Base-by-base conservation (phyloP, 108 stramenopile species). In the Nannochloropsis oceanica region DNA sequence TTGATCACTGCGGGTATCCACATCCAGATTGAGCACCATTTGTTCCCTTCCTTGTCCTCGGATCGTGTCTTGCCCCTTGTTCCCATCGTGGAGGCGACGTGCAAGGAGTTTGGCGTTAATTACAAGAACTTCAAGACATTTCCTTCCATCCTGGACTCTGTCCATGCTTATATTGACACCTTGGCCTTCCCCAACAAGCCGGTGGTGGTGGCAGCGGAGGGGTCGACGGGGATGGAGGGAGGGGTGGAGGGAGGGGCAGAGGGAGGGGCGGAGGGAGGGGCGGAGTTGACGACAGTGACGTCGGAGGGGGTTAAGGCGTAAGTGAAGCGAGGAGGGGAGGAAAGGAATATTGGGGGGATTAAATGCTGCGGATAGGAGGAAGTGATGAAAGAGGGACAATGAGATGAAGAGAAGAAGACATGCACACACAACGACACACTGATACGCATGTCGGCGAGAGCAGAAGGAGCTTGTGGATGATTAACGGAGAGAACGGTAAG, bases 11-110 rank as follows among this genome's bases (percentile, higher is more conserved):
- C 84, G 26, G 89, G 87, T 20, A 85, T 88, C 84, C 85, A 88
- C 87, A 87, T 85, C 87, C 89, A 89, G 79, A 89, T 89, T 44
- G 89, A 89, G 89, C 89, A 89, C 84, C 89, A 89, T 84, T 79
- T 89, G 24, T 89, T 89, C 87, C 89, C 89, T 13, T 82, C 84
- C 20, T 43, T 88, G 84, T 86, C 79, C 42, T 85, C 87, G 85
- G 82, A 85, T 79, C 84, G 44, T 3, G 84, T 87, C 85, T 27
- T 13, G 24, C 43, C 80, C 12, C 44, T 89, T 0, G 87, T 85
- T 13, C 89, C 89, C 27, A 85, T 88, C 44, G 89, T 89, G 27
- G 27, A 44, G 25, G 81, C 43, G 26, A 79, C 85, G 44, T 87
- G 87, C 27, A 13, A 44, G 14, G 85, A 89, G 81, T 86, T 86